Percentiles rank a stretch among this genome's conserved stretches.
Conservation (phyloP, 371 early-diverging fungal genomes). For the Capillidium rhysosporum region DNA sequence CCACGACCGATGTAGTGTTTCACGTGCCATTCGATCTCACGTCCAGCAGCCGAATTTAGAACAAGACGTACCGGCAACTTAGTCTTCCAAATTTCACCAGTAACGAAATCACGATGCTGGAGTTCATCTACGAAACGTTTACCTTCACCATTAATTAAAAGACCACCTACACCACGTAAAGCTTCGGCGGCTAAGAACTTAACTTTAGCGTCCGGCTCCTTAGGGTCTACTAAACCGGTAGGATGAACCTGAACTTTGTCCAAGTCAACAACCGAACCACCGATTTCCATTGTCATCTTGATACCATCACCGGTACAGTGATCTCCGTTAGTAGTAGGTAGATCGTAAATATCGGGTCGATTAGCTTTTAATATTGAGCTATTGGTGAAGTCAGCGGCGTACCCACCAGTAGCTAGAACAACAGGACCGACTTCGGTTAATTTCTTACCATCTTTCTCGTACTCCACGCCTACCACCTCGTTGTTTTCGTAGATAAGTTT, state of each 20-base stretch:
- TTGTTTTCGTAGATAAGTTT: conserved; percentile 30
- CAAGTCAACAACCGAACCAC: conserved; percentile 76
- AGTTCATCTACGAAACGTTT: conserved; percentile 89
- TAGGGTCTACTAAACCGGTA: conserved; percentile 83
- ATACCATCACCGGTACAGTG: conserved; percentile 93
- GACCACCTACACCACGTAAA: conserved; percentile 87
- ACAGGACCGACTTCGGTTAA: conserved; percentile 52
- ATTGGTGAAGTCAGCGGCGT: conserved; percentile 50
- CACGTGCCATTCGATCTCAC: conserved; percentile 88
- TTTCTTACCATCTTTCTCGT: conserved; percentile 33
- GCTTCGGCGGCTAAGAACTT: conserved; percentile 91
- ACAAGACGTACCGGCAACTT: conserved; percentile 76
- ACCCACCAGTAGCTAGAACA: conserved; percentile 87
- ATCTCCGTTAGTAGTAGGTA: conserved; percentile 87
- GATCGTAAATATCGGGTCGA: conserved; percentile 21
- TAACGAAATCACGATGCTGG: conserved; percentile 69
- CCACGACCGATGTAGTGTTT: conserved; percentile 84
- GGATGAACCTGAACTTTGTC: conserved; percentile 96
- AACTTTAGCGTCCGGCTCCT: conserved; percentile 69
- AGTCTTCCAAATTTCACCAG: conserved; percentile 57
- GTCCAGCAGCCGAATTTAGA: conserved; percentile 63
- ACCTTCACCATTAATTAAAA: conserved; percentile 63
- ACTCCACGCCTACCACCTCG: conserved; percentile 64
- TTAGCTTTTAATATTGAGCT: conserved; percentile 38
- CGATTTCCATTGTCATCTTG: conserved; percentile 63